Evolutionary conservation across 73 alveolate genomes (phyloP).

Genomic region (Uronychia binucleata): DNA sequence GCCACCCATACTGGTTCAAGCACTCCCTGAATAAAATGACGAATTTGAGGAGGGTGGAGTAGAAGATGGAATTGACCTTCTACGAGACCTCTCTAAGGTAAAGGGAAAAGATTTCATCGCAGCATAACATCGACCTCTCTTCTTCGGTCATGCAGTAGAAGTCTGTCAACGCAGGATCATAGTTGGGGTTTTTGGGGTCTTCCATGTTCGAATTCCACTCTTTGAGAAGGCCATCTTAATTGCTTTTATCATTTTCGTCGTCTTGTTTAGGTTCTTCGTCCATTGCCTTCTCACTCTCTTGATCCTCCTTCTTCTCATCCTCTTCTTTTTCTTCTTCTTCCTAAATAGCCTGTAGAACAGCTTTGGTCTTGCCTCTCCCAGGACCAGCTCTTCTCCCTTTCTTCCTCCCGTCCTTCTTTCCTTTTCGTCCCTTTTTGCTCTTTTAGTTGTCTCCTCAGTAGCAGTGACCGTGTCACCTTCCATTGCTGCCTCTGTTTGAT

Average conservation of each 20-base stretch:
- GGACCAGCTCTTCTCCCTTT: constrained; percentile 1
- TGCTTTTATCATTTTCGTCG: constrained; percentile 2
- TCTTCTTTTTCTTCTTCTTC: constrained; percentile 17
- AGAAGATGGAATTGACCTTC: constrained; percentile 38
- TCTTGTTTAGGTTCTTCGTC: constrained; percentile 13
- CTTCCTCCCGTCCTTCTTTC: neutral
- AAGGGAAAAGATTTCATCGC: constrained; percentile 67
- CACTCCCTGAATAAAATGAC: constrained; percentile 69
- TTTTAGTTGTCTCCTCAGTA: too few species aligned
- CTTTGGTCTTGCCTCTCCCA: constrained; percentile 7
- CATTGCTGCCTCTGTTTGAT: neutral
- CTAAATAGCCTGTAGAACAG: constrained; percentile 2
- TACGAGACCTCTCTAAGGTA: constrained; percentile 46
- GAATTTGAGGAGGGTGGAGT: constrained; percentile 41
- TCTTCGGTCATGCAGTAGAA: constrained; percentile 50
- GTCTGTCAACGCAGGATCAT: constrained; percentile 27
- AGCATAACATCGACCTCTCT: constrained; percentile 39
- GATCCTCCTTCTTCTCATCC: constrained; percentile 19
- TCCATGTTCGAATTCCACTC: neutral
- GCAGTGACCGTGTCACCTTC: neutral
- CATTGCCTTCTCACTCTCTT: constrained; percentile 13
- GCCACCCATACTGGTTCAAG: constrained; percentile 64
- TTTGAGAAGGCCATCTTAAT: neutral
- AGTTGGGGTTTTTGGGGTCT: neutral
- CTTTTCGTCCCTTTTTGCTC: neutral